Evolutionary conservation across 495 filamentous ascomycete species (phyloP), one percentile per base, ranked within the genome.

Genomic region (Bryoglossum gracile): DNA sequence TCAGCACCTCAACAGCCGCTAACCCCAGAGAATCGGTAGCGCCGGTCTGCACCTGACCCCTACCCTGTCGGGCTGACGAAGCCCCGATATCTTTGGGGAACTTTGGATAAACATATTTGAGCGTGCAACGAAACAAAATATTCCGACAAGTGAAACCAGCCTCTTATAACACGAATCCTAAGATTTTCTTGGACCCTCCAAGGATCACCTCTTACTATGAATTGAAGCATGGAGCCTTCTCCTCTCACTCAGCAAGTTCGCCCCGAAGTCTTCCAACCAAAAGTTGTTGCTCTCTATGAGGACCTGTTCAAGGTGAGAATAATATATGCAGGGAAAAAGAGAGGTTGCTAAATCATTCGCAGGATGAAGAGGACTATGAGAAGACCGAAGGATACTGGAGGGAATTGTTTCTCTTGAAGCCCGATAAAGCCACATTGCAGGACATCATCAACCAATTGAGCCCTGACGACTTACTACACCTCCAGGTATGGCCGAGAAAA

Each of bases 311-410:
- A 81, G 74, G 89, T 94, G 73, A 51, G 68, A 33, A 47, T 52
- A 37, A n/a, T n/a, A n/a, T n/a, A n/a, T n/a, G n/a, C n/a, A n/a
- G n/a, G n/a, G n/a, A n/a, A n/a, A n/a, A n/a, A n/a, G n/a, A n/a
- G n/a, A n/a, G 8, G 8, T 18, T 30, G 42, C 35, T 55, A 25
- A 54, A 25, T n/a, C 3, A 18, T 5, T 49, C 46, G 44, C 52
- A 79, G 65, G 67, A 80, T 56, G 57, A 60, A 13, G 83, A 88
- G 36, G 75, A 74, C 49, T 67, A 75, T 32, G 81, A 86, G 30
- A 81, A 80, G 42, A 76, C 84, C 0, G 88, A 95, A 51, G 92
- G 89, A 8, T 99, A 96, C 68, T 99, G 92, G 94, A 76, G 79
- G 44, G 91, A 96, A 67, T 87, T 97, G 68, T 98, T 97, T 67